Conservation (phyloP, 345 rosid genomes). For the Gossypium thurberi region DNA sequence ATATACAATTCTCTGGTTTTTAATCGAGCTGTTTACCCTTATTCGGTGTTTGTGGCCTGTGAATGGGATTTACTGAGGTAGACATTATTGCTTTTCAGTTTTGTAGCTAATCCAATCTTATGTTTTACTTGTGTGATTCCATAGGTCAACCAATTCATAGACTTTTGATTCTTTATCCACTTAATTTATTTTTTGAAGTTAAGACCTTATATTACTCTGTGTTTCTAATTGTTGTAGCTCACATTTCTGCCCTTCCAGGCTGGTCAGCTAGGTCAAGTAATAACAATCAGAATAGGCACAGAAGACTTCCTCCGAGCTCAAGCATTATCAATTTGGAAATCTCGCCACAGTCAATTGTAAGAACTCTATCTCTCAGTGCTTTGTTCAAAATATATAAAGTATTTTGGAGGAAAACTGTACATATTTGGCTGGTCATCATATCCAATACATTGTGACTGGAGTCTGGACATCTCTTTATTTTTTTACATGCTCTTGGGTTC, state of each 20-base stretch:
- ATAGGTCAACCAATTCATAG: neutral
- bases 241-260: constrained; percentile 20
- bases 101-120: neutral
- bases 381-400: neutral
- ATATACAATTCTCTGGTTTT: neutral
- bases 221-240: constrained; percentile 3
- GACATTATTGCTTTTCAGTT: neutral
- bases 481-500: neutral
- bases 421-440: neutral
- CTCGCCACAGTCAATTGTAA: constrained; percentile 34
- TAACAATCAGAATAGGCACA: constrained; percentile 33
- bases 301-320: constrained; percentile 34
- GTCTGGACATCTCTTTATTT: neutral
- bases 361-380: neutral
- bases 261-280: constrained; percentile 23
- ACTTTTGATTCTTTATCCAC: neutral
- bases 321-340: constrained; percentile 49
- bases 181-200: neutral
- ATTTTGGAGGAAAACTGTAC: neutral
- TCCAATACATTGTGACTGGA: neutral
- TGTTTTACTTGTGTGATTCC: neutral
- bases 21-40: neutral
- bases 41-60: neutral
- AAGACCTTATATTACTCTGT: neutral
- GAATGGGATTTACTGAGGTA: neutral